These are phyloP conservation scores for Fusarium sacchari DNA, from an alignment of 2,329 filamentous ascomycete genomes.

Conservation along the genomic window DNA sequence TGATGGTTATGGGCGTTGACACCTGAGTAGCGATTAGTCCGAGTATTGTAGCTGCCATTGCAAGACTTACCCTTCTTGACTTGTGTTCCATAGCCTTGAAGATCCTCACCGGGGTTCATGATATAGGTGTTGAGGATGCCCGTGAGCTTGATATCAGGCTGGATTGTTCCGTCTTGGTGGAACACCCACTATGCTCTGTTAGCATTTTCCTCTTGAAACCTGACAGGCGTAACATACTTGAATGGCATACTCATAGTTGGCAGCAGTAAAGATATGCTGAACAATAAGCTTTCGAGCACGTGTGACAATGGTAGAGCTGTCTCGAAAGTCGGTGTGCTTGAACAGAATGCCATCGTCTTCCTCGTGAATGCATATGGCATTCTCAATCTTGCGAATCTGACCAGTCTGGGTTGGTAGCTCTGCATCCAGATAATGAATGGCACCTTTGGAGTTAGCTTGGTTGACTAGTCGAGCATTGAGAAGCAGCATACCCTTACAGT, in stretches of 20 bases:
- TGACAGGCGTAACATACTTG: not conserved
- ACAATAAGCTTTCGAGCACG: slow-evolving; percentile 86
- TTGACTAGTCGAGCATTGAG: rapidly evolving
- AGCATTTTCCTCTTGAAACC: rapidly evolving
- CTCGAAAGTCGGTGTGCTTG: slow-evolving; percentile 94
- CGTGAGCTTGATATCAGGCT: slow-evolving; percentile 90
- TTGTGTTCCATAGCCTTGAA: not conserved
- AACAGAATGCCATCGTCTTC: slow-evolving; percentile 92
- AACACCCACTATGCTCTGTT: slow-evolving; percentile 74
- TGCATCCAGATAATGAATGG: slow-evolving; percentile 89
- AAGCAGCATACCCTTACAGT: slow-evolving; percentile 77
- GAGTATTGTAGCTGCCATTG: not conserved
- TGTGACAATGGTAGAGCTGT: slow-evolving; percentile 87
- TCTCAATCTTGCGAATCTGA: slow-evolving; percentile 82
- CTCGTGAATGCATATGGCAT: slow-evolving; percentile 94
- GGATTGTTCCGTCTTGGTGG: slow-evolving; percentile 85
- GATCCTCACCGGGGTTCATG: slow-evolving; percentile 68
- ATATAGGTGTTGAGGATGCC: slow-evolving; percentile 93
- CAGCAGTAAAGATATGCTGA: slow-evolving; percentile 92
- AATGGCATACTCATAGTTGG: slow-evolving; percentile 87
- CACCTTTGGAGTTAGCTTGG: not conserved
- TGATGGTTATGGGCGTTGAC: slow-evolving; percentile 96
- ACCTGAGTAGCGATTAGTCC: not conserved
- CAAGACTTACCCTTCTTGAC: not conserved
- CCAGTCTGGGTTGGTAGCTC: slow-evolving; percentile 83